Evolutionary conservation across 1,139 yeast genomes (phyloP), one percentile per base, ranked within the genome.

Genomic region (Debaryomyces sp.): DNA sequence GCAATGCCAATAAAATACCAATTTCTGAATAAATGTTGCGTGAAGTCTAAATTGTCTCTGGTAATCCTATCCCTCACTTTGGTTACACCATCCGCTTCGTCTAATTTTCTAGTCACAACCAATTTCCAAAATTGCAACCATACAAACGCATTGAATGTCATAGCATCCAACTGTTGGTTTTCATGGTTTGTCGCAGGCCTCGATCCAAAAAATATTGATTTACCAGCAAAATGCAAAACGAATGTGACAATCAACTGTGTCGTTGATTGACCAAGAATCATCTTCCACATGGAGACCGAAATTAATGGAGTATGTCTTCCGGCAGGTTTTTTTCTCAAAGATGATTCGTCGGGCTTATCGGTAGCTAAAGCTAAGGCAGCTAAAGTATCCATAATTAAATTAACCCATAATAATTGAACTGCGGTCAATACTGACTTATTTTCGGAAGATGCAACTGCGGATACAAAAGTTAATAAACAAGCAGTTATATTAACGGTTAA

Each of bases 321-420:
- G 42, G 88, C 92, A 1, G 99, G 99, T 63, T 82, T 85, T 50
- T 91, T 79, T 55, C 87, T 82, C 61, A 94, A 76, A 44, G 89
- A 84, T 37, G 85, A 79, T 45, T 85, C 89, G 58, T 89, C 91
- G 0, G 99, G 99, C 58, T 95, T 94, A 66, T 94, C 99, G 6
- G 99, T 94, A 4, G 99, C 99, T 56, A 94, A 78, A 0, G 99
- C 99, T 60, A 94, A 77, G 2, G 99, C 99, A 4, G 99, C 99
- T 55, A 94, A 80, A 0, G 99, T 94, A 67, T 94, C 99, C 99
- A 94, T 94, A 61, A 94, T 94, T 67, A 94, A 77, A 68, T 94
- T 94, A 44, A 94, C 97, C 99, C 99, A 94, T 56, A 94, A 77
- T 60, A 94, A 81, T 70, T 94, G 99, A 41, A 94, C 99, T 0